Percentiles rank a stretch among this genome's conserved stretches.
Conservation (phyloP, 2,329 filamentous ascomycete genomes). For the Mycosphaerelloides madeirae region DNA sequence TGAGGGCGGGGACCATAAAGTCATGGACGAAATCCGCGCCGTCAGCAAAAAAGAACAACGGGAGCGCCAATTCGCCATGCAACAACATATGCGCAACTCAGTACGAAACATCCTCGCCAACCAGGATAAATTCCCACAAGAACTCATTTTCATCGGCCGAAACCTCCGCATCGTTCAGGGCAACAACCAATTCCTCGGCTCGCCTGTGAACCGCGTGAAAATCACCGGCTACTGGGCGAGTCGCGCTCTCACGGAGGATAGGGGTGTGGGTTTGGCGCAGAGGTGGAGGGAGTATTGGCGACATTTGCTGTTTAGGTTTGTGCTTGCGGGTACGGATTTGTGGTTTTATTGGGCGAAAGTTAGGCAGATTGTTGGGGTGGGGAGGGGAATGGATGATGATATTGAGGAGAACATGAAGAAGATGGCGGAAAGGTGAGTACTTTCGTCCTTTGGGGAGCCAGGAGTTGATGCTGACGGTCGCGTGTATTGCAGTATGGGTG, state of each 20-base stretch:
- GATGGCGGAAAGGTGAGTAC: constrained; percentile 61
- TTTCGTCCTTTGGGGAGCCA: not conserved
- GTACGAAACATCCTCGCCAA: constrained; percentile 79
- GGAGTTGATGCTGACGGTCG: constrained; percentile 11
- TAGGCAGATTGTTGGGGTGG: constrained; percentile 69
- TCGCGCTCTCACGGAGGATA: constrained; percentile 72
- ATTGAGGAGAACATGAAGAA: constrained; percentile 81
- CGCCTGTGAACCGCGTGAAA: constrained; percentile 85
- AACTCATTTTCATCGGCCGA: constrained; percentile 85
- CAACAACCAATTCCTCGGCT: constrained; percentile 86
- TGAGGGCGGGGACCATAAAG: constrained; percentile 70
- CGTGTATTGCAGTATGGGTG: constrained; percentile 62
- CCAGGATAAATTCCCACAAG: constrained; percentile 82
- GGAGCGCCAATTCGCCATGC: constrained; percentile 69
- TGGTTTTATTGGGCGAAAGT: constrained; percentile 78
- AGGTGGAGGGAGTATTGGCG: constrained; percentile 65
- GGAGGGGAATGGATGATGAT: constrained; percentile 88
- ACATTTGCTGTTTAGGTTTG: constrained; percentile 76
- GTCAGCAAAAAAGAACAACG: constrained; percentile 54
- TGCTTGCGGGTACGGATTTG: constrained; percentile 71
- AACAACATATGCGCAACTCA: constrained; percentile 64
- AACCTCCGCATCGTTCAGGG: constrained; percentile 91
- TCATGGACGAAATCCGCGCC: constrained; percentile 46
- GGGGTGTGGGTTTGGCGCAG: constrained; percentile 58
- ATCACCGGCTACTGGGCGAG: constrained; percentile 90